phyloP scores from a whole-genome alignment of 75 land plant species.

The Cunninghamia lanceolata region DNA sequence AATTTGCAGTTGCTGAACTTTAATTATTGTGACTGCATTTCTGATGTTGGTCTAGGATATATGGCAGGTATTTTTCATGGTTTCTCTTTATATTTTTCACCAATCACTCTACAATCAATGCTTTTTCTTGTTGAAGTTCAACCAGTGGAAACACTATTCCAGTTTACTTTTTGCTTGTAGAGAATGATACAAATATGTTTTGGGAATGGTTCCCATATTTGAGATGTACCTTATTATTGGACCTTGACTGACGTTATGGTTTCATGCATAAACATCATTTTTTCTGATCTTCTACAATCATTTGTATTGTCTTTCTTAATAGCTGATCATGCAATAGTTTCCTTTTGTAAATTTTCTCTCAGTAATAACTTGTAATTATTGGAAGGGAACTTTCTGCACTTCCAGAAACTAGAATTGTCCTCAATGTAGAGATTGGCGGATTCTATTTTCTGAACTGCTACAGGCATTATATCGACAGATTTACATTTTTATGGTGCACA shows the following conservation, averaged over 20 bases:
- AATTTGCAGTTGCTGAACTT: constrained; percentile 62
- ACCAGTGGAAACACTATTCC: background rate
- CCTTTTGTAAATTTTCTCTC: background rate
- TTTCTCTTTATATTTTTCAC: background rate
- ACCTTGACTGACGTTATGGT: background rate
- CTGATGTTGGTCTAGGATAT: constrained; percentile 61
- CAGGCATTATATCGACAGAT: background rate
- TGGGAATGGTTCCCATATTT: background rate
- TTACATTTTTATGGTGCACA: background rate
- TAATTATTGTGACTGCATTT: constrained; percentile 75
- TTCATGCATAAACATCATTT: background rate
- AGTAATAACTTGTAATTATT: background rate
- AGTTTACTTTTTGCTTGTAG: background rate
- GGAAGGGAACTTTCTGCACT: background rate
- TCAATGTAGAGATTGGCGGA: background rate
- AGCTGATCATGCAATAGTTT: background rate
- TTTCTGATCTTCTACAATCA: background rate
- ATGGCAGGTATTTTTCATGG: constrained; percentile 49
- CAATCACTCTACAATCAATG: background rate
- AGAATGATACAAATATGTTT: background rate
- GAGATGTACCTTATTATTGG: background rate
- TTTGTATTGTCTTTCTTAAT: background rate
- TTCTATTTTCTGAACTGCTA: background rate
- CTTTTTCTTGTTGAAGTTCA: background rate
- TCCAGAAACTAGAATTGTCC: background rate